Evolutionary conservation across 352 stramenopile genomes (phyloP), one percentile per base, ranked within the genome.

Genomic region (Achlya hypogyna): DNA sequence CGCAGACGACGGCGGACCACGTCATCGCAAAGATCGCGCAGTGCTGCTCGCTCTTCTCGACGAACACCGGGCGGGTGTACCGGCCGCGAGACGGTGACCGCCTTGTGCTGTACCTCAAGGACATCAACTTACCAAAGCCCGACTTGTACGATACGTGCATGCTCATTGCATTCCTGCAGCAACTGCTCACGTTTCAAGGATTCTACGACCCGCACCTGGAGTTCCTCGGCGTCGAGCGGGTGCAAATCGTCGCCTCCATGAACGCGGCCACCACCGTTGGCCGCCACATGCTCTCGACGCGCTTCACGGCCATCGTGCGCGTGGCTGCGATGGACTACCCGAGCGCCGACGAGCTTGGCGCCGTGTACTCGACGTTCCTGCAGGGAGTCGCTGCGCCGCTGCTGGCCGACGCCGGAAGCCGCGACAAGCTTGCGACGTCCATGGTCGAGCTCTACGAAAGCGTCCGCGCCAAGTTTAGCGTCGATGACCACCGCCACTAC

Each of bases 141-240:
- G 95, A 98, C 65, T 82, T 93, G 72, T 98, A 98, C 72, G 88
- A 97, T 67, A 98, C 95, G 47, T 98, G 94, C 73, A 97, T 97
- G 87, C 79, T 98, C 23, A 96, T 98, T 28, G 91, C 93, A 4
- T 98, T 98, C 72, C 75, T 98, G 2, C 95, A 98, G 74, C 94
- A 98, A 72, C 71, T 98, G 23, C 77, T 98, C 62, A 98, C 94
- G 0, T 97, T 97, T 69, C 85, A 93, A 25, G 95, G 95, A n/a
- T 98, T 98, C 68, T 98, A 98, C 75, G 89, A 98, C 65, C 84
- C 91, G 22, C 79, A 94, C 45, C 72, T 98, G 23, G 92, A 98
- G 75, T 98, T 98, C 66, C 73, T 98, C 23, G 81, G 87, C 20
- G 76, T 98, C 12, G 91, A 98, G 56, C 89, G 90, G 35, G 87